Base-by-base conservation (phyloP, 2,329 filamentous ascomycete genomes). In the Simplicillium sp. region DNA sequence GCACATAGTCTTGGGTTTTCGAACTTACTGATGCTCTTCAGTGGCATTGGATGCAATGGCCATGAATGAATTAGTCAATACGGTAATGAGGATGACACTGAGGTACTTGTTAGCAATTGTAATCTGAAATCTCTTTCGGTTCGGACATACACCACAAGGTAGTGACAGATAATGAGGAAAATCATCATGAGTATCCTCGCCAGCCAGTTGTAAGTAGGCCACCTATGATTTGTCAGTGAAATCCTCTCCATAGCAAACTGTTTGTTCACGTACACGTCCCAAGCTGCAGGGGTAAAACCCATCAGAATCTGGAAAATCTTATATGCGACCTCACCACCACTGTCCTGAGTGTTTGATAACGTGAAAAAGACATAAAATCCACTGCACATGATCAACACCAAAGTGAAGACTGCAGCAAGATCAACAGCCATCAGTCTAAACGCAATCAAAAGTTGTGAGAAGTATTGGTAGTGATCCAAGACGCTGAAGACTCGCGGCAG, bases 41-140 rank as follows among this genome's bases (percentile, higher is more conserved):
- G 87, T 87, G 7, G 89, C 88, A 55, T 96, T 96, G 39, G 87
- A 87, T 3, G 92, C 87, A 56, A 96, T 90, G 2, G 84, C 80
- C 84, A 94, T 94, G 66, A 96, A 97, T 0, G 87, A 94, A 56
- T 96, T 96, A 5, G 89, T 94, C 46, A 97, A 62, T n/a, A 97
- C 90, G 0, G 89, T 94, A 51, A 97, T 90, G 29, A 97, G 68
- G 39, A 97, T 94, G 1, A 90, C 95, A 38, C 74, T 77, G 17
- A 3, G 18, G 14, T 8, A 15, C 8, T 9, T 7, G 40, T 46
- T 39, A 42, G 45, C 15, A 14, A 35, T 9, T 25, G 5, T 9
- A 25, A 25, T 33, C 12, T 31, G n/a, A 33, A 7, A 15, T n/a
- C 13, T 11, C 12, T 6, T 13, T 33, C 6, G 12, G 12, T 13